Base-by-base conservation (phyloP, 2,329 filamentous ascomycete species). In the Verticillium longisporum region DNA sequence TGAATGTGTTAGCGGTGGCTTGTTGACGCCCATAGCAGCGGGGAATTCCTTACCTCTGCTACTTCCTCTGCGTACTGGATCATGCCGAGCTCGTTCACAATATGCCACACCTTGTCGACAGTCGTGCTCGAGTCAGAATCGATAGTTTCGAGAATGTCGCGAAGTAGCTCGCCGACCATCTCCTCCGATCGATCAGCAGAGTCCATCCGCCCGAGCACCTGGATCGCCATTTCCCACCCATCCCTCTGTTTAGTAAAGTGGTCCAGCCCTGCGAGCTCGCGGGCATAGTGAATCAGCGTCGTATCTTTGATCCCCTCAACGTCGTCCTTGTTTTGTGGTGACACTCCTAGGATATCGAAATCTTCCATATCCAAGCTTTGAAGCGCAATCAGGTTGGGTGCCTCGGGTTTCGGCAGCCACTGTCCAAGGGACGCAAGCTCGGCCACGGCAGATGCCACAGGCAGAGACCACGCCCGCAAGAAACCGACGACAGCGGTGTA, bases 211-310 rank as follows among this genome's bases (percentile, higher is more conserved):
- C 90, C 90, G 55, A 97, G 80, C 11, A 97, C 84, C 62, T 92
- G 86, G 54, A 97, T 87, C 0, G 92, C 90, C 70, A 97, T 77
- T 75, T 97, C 92, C 94, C 94, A 98, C 9, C 94, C 93, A 67
- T 93, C 88, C 41, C 83, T 79, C 14, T 74, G 69, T 3, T 75
- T 68, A 1, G 75, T 76, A 56, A 86, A 70, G 26, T 80, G 77
- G 60, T 82, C 79, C 63, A 81, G 80, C 63, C 80, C 81, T 36
- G 88, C 80, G 21, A 94, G 72, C 31, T 83, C 81, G 58, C 87
- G 82, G 0, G 94, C 90, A 72, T 97, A 98, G 56, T 85, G 78
- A 6, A 88, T 83, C 6, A 97, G 80, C 3, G 94, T 86, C 37
- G 89, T 87, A 71, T 97, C 92, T 71, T 94, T 92, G 64, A 88